phyloP scores from a whole-genome alignment of 805 yeast species.

The Ogataea dorogensis region DNA sequence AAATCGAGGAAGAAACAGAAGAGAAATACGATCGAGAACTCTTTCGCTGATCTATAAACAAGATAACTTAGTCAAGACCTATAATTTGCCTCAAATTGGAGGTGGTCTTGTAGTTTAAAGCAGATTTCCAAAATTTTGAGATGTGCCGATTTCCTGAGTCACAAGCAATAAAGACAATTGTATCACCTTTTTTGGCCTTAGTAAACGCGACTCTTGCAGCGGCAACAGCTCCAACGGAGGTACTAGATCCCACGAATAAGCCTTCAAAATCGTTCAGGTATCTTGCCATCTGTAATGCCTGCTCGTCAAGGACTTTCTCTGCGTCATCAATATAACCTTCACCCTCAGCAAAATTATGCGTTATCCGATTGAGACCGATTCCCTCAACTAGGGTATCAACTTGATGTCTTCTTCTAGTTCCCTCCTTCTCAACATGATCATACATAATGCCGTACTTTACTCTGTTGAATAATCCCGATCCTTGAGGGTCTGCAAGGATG shows the following conservation, averaged over 20 bases:
- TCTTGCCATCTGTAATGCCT: constrained; percentile 88
- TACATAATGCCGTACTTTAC: constrained; percentile 93
- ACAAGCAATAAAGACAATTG: constrained; percentile 82
- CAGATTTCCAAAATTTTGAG: constrained; percentile 87
- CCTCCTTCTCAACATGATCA: constrained; percentile 84
- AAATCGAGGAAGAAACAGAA: constrained; percentile 62
- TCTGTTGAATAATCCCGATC: constrained; percentile 85
- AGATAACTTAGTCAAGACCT: not conserved
- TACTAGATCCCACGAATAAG: constrained; percentile 84
- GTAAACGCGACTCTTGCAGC: constrained; percentile 58
- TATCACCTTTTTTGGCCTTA: constrained; percentile 53
- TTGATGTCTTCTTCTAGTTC: constrained; percentile 91
- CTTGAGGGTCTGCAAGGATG: constrained; percentile 92
- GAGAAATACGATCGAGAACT: constrained; percentile 46
- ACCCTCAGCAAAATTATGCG: constrained; percentile 75
- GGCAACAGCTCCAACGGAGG: constrained; percentile 93
- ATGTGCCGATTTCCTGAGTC: constrained; percentile 90
- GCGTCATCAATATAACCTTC: constrained; percentile 74
- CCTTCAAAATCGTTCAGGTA: constrained; percentile 81
- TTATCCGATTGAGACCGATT: constrained; percentile 83
- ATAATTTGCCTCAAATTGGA: not conserved
- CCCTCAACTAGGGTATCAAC: constrained; percentile 96
- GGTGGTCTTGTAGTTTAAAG: constrained; percentile 36
- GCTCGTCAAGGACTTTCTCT: constrained; percentile 70
- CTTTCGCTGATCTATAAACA: constrained; percentile 55